Evolutionary conservation across 306 rosid genomes (phyloP).

Genomic region (Trichosanthes truncata): DNA sequence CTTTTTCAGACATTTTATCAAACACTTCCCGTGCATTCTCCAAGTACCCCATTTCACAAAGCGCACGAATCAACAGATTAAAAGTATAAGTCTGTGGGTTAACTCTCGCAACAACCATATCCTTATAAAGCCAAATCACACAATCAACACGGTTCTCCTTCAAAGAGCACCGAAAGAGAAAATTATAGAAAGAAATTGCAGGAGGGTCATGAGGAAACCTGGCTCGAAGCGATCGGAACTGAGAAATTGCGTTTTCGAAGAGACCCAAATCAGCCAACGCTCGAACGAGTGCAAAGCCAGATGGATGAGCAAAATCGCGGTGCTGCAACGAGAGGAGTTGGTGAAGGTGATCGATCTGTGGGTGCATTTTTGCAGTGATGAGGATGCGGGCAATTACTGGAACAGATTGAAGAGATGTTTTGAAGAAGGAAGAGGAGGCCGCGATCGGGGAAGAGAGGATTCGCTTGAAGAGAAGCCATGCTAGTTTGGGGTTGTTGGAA

Average conservation of each 20-base stretch:
- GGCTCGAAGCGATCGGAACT: conserved; percentile 52
- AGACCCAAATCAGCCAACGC: conserved; percentile 36
- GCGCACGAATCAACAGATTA: conserved; percentile 43
- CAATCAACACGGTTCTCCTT: conserved; percentile 25
- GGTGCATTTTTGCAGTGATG: conserved; percentile 39
- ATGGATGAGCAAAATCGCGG: conserved; percentile 33
- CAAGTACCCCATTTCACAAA: conserved; percentile 46
- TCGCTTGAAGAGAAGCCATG: conserved; percentile 76
- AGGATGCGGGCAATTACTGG: conserved; percentile 53
- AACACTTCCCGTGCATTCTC: conserved; percentile 57
- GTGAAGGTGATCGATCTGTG: conserved; percentile 43
- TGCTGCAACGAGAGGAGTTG: conserved; percentile 30
- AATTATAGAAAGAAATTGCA: conserved; percentile 42
- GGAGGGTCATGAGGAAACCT: conserved; percentile 43
- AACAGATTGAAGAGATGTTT: conserved; percentile 22
- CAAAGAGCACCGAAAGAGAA: conserved; percentile 44
- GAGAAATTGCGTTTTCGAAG: conserved; percentile 35
- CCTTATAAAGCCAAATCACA: conserved; percentile 56
- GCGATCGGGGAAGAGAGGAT: conserved; percentile 33
- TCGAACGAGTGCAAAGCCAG: conserved; percentile 30
- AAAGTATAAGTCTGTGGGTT: conserved; percentile 67
- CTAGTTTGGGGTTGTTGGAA: conserved; percentile 51
- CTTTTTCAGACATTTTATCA: conserved; percentile 71
- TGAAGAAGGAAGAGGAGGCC: conserved; percentile 8
- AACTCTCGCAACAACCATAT: conserved; percentile 55